Percentiles rank a stretch among this genome's conserved stretches.
Conservation (phyloP, 345 rosid genomes). For the Eutrema japonicum region DNA sequence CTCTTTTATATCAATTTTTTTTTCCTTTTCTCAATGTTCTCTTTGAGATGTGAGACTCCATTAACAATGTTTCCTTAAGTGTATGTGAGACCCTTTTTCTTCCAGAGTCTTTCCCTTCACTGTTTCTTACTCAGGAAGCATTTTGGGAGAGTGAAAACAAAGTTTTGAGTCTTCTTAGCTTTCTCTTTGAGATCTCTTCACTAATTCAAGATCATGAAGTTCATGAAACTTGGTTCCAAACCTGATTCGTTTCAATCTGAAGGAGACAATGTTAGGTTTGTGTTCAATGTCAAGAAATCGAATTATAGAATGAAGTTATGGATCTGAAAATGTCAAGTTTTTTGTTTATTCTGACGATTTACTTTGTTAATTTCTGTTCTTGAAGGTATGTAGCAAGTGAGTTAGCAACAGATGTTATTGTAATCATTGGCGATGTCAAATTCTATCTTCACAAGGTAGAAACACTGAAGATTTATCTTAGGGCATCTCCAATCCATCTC, state of each 20-base stretch:
- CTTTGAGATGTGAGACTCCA: constrained; percentile 48
- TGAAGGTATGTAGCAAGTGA: constrained; percentile 72
- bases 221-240: constrained; percentile 94
- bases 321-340: constrained; percentile 5
- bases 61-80: constrained; percentile 49
- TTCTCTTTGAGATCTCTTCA: constrained; percentile 23
- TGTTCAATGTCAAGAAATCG: not conserved
- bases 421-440: constrained; percentile 62
- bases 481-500: too few species aligned
- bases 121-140: constrained; percentile 53
- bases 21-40: constrained; percentile 32
- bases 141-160: constrained; percentile 37
- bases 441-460: constrained; percentile 80
- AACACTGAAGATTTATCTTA: not conserved
- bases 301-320: not conserved
- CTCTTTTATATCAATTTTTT: constrained; percentile 12
- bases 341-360: not conserved
- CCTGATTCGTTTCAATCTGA: constrained; percentile 77
- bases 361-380: constrained; percentile 19
- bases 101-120: constrained; percentile 14
- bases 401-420: constrained; percentile 66
- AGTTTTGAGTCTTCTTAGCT: not conserved
- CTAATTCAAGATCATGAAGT: constrained; percentile 60
- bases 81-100: constrained; percentile 13
- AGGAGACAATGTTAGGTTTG: constrained; percentile 68